Conservation (phyloP, 352 stramenopile species). For the Phytopythium chamaehyphon region DNA sequence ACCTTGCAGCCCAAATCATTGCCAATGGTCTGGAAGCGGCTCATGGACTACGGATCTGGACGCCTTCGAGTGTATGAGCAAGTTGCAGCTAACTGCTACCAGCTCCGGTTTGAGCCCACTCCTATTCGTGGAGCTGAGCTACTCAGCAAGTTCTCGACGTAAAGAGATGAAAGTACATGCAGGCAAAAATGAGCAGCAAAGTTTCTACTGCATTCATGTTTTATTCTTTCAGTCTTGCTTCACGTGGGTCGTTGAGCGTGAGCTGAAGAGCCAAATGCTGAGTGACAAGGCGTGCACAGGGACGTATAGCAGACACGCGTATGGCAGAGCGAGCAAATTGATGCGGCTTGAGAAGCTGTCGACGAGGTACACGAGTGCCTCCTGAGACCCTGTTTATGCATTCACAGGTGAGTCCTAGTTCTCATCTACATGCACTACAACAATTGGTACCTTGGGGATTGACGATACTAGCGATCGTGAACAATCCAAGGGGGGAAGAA, state of each 20-base stretch:
- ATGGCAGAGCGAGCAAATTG: conserved; percentile 62
- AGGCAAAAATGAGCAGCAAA: neutral
- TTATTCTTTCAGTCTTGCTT: conserved; percentile 21
- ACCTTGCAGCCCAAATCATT: conserved; percentile 42
- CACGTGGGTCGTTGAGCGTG: neutral
- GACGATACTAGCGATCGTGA: conserved; percentile 18
- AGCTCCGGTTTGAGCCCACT: conserved; percentile 48
- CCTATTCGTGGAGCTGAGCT: conserved; percentile 35
- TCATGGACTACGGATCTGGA: conserved; percentile 34
- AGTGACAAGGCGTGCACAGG: conserved; percentile 63
- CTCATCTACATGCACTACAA: neutral
- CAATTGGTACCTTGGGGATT: conserved; percentile 19
- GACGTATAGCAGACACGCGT: conserved; percentile 67
- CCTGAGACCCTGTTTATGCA: conserved; percentile 13
- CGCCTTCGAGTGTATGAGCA: conserved; percentile 43
- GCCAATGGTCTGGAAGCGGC: conserved; percentile 47
- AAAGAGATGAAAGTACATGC: neutral
- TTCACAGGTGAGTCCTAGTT: conserved; percentile 2
- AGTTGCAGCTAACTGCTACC: conserved; percentile 55
- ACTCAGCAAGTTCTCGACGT: conserved; percentile 37
- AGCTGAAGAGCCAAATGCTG: conserved; percentile 31
- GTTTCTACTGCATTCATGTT: neutral
- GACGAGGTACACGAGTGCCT: conserved; percentile 29
- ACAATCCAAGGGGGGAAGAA: conserved; percentile 45
- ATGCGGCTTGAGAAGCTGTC: conserved; percentile 42